phyloP scores from a whole-genome alignment of 2,329 filamentous ascomycete genomes.

The Neofusicoccum kwambonambiense region DNA sequence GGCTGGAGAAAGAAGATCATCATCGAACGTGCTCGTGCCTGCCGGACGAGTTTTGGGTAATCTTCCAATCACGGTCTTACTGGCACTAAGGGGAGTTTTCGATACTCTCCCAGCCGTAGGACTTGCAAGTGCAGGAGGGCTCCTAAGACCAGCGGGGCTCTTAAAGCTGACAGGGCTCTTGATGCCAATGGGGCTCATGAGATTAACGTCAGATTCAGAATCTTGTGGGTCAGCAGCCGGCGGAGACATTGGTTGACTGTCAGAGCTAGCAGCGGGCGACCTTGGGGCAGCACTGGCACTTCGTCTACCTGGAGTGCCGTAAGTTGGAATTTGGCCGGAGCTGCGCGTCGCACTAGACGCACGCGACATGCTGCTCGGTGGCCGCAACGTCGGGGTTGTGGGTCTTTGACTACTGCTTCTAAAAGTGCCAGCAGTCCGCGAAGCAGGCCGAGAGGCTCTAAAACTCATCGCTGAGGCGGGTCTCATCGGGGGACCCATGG shows the following conservation, averaged over 20 bases:
- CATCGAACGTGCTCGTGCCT: conserved; percentile 35
- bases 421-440: conserved; percentile 4
- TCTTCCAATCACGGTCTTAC: conserved; percentile 36
- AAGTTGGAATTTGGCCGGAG: conserved; percentile 24
- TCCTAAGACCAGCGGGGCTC: conserved; percentile 22
- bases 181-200: conserved; percentile 32
- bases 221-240: background rate
- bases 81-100: conserved; percentile 29
- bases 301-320: conserved; percentile 37
- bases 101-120: conserved; percentile 23
- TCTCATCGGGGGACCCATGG: conserved; percentile 62
- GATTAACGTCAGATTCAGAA: conserved; percentile 24
- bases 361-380: conserved; percentile 19
- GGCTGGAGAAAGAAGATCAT: conserved; percentile 18
- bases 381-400: conserved; percentile 5
- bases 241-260: conserved; percentile 5
- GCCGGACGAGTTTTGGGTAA: conserved; percentile 30
- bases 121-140: background rate
- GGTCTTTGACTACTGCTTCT: conserved; percentile 19
- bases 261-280: conserved; percentile 19
- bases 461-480: conserved; percentile 56
- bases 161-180: conserved; percentile 25
- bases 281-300: conserved; percentile 33
- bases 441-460: conserved; percentile 5
- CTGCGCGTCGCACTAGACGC: conserved; percentile 32